These are phyloP conservation scores for Rhodotorula sphaerocarpa DNA, from an alignment of 768 basidiomycete genomes.

Conservation along the genomic window DNA sequence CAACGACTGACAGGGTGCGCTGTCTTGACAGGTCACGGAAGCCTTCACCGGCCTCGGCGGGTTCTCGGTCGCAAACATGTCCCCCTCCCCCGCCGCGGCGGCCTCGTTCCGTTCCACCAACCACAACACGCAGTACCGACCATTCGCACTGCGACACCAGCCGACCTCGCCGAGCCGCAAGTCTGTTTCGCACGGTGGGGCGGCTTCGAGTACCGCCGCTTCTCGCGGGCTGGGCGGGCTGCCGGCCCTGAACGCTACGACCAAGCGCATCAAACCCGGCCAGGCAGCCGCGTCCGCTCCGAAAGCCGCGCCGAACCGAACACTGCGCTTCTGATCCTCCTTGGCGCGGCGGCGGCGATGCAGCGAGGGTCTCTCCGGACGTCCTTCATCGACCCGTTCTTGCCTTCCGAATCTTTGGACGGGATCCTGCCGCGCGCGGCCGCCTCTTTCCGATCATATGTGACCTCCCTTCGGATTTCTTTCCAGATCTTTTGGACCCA, in stretches of 20 bases:
- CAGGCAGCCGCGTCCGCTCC: neutral
- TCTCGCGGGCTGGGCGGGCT: slow-evolving; percentile 3
- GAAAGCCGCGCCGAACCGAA: neutral
- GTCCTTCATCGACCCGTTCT: too few species aligned
- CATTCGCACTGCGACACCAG: neutral
- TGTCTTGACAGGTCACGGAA: slow-evolving; percentile 20
- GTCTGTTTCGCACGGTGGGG: slow-evolving; percentile 5
- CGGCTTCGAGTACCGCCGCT: neutral
- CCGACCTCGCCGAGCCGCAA: slow-evolving; percentile 1
- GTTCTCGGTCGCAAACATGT: slow-evolving; percentile 17
- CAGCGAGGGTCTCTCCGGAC: too few species aligned
- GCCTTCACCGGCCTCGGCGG: slow-evolving; percentile 30
- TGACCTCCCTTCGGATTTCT: too few species aligned
- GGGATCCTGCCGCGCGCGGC: too few species aligned
- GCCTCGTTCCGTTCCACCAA: neutral
- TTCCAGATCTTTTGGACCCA: too few species aligned
- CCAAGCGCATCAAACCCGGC: slow-evolving; percentile 15
- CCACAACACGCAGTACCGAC: neutral
- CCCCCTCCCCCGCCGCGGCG: slow-evolving; percentile 9
- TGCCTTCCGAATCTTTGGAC: too few species aligned
- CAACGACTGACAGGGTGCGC: too few species aligned
- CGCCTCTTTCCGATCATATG: too few species aligned
- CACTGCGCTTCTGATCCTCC: slow-evolving; percentile 7
- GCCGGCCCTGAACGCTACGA: slow-evolving; percentile 18
- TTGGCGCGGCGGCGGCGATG: too few species aligned